Percentiles rank a stretch among this genome's conserved stretches.
These are phyloP conservation scores for Rhipidocladum racemiflorum DNA, from an alignment of 176 grass and related monocot species.

Conservation along the genomic window DNA sequence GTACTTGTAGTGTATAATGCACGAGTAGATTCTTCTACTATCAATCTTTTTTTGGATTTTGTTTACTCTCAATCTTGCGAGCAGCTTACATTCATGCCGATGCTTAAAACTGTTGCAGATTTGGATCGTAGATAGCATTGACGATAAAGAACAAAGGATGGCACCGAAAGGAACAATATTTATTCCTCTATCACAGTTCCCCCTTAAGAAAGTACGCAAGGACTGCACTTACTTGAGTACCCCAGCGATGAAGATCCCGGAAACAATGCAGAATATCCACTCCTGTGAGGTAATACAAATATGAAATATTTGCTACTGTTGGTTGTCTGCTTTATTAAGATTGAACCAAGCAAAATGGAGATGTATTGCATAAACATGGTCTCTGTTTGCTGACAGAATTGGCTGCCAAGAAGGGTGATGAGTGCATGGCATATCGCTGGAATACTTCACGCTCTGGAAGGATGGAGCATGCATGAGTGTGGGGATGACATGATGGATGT, in stretches of 20 bases:
- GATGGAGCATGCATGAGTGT: slow-evolving; percentile 60
- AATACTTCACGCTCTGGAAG: slow-evolving; percentile 72
- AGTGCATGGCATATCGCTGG: slow-evolving; percentile 70
- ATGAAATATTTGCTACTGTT: not conserved
- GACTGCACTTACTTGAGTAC: slow-evolving; percentile 80
- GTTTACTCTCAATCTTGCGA: not conserved
- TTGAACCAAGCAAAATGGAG: not conserved
- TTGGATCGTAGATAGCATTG: slow-evolving; percentile 69
- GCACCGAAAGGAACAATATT: slow-evolving; percentile 65
- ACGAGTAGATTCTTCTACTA: not conserved
- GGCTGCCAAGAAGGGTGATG: slow-evolving; percentile 90
- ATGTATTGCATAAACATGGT: not conserved
- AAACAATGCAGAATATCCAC: slow-evolving; percentile 75
- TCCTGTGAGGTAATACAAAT: slow-evolving; percentile 66
- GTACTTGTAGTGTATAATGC: not conserved
- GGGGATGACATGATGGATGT: slow-evolving; percentile 52
- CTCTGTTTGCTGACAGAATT: slow-evolving; percentile 50
- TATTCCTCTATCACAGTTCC: slow-evolving; percentile 71
- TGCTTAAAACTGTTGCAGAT: slow-evolving; percentile 36
- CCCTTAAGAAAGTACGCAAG: slow-evolving; percentile 61
- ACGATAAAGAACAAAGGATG: slow-evolving; percentile 59
- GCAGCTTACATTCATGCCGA: not conserved
- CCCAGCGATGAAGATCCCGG: slow-evolving; percentile 74
- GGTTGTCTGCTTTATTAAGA: not conserved
- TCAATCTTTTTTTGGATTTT: too few species aligned